Conservation (phyloP, 1,284 basidiomycete species). For the Abortiporus biennis region DNA sequence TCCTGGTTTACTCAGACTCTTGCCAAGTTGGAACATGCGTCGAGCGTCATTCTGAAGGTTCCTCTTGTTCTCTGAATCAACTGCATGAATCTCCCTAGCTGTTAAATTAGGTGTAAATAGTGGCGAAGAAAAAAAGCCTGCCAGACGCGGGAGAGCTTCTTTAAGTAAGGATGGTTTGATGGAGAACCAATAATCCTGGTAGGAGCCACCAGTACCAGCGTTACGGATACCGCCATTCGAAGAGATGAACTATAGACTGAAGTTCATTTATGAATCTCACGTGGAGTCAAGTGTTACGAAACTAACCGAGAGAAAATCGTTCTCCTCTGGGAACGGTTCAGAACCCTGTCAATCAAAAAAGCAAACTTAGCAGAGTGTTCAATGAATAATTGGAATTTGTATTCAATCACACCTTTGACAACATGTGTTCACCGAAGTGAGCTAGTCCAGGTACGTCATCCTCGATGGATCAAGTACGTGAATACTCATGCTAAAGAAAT, state of each 20-base stretch:
- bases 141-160: constrained; percentile 56
- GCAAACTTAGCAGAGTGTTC: constrained; percentile 9
- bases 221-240: constrained; percentile 58
- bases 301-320: constrained; percentile 42
- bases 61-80: constrained; percentile 69
- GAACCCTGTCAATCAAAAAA: constrained; percentile 26
- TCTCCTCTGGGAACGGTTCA: constrained; percentile 45
- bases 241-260: constrained; percentile 40
- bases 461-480: constrained; percentile 12
- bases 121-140: constrained; percentile 64
- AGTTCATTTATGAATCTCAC: neutral
- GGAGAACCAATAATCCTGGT: constrained; percentile 62
- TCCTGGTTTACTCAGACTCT: constrained; percentile 39
- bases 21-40: constrained; percentile 60
- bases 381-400: too few relatives aligned
- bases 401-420: constrained; percentile 30
- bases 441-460: constrained; percentile 40
- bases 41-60: constrained; percentile 61
- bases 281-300: neutral
- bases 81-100: constrained; percentile 63
- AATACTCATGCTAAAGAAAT: neutral
- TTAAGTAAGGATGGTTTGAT: constrained; percentile 44
- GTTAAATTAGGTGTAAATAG: constrained; percentile 58
- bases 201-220: constrained; percentile 57
- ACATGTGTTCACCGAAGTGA: constrained; percentile 60